Conservation (phyloP, 805 yeast genomes). For the Nakazawaea sp. region DNA sequence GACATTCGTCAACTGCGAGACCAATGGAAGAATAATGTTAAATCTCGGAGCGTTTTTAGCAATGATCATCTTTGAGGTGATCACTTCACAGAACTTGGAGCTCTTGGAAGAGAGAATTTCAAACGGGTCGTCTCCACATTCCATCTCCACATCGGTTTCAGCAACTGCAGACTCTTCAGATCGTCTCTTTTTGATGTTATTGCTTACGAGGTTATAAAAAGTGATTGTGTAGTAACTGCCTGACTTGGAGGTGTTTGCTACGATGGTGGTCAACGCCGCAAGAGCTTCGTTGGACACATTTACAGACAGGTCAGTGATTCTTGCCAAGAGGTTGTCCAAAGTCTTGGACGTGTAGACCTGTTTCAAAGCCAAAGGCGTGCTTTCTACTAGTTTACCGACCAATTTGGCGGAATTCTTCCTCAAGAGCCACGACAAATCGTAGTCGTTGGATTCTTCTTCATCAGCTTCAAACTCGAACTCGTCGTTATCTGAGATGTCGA, state of each 20-base stretch:
- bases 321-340: conserved; percentile 25
- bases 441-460: conserved; percentile 27
- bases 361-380: conserved; percentile 30
- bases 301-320: conserved; percentile 37
- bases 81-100: conserved; percentile 14
- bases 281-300: conserved; percentile 46
- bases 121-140: conserved; percentile 31
- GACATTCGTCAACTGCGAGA: conserved; percentile 19
- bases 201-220: conserved; percentile 18
- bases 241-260: conserved; percentile 22
- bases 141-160: conserved; percentile 8
- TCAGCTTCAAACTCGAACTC: conserved; percentile 33
- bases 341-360: conserved; percentile 22
- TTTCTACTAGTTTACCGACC: conserved; percentile 28
- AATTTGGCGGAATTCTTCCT: conserved; percentile 45
- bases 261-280: conserved; percentile 33
- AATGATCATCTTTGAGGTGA: conserved; percentile 13
- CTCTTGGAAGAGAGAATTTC: conserved; percentile 12
- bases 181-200: conserved; percentile 15
- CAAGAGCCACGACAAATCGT: conserved; percentile 56
- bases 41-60: conserved; percentile 10
- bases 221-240: conserved; percentile 25
- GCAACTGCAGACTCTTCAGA: conserved; percentile 1
- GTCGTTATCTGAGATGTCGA: conserved; percentile 22
- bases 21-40: conserved; percentile 17